Percentiles rank a stretch among this genome's conserved stretches.
These are phyloP conservation scores for Hymenoscyphus albidus DNA, from an alignment of 2,329 filamentous ascomycete species.

Conservation along the genomic window DNA sequence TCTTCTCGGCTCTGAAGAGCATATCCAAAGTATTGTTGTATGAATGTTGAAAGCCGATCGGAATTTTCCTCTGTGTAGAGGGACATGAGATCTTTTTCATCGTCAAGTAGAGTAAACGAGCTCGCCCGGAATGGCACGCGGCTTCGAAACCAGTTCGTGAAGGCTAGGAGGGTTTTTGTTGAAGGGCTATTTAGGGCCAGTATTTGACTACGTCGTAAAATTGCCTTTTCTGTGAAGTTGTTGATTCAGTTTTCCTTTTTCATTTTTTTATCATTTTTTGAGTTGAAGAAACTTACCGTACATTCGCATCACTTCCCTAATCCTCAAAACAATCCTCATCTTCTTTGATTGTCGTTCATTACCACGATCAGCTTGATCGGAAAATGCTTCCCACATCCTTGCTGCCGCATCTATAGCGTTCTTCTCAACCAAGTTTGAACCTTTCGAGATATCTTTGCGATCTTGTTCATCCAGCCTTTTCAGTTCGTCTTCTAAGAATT, in stretches of 20 bases:
- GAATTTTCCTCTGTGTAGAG: background rate
- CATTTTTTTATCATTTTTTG: background rate
- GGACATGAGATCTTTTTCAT: background rate
- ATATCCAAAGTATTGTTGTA: background rate
- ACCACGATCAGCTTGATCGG: background rate
- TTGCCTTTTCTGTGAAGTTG: background rate
- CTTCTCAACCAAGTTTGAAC: background rate
- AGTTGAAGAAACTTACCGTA: background rate
- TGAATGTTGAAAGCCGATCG: background rate
- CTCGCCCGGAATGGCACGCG: background rate
- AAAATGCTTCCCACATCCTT: background rate
- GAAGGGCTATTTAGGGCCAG: background rate
- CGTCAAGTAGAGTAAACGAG: background rate
- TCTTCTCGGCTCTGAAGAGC: background rate
- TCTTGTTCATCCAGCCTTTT: background rate
- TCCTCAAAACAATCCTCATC: background rate
- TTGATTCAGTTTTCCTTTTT: background rate
- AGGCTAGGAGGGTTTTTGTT: background rate
- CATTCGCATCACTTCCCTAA: background rate
- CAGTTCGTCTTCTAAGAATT: slow-evolving; percentile 11
- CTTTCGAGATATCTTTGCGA: background rate
- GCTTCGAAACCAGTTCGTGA: slow-evolving; percentile 1
- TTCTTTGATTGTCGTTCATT: background rate
- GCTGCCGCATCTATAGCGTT: background rate
- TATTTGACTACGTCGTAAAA: background rate